Evolutionary conservation across 768 basidiomycete genomes (phyloP), one percentile per base, ranked within the genome.

Genomic region (Phaeotremella fagi): DNA sequence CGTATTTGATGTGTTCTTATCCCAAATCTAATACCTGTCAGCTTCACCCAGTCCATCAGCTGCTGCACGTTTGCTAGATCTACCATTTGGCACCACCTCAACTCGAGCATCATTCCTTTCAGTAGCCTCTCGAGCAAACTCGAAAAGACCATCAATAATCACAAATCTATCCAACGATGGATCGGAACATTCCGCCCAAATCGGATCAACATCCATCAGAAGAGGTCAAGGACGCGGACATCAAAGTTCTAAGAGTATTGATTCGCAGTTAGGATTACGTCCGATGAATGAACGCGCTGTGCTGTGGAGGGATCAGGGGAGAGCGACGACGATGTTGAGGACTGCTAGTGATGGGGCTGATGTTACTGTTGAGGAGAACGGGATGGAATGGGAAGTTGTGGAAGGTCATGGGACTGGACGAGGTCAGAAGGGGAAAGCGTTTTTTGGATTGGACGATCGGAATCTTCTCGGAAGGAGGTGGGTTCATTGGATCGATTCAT

Each of bases 281-380:
- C 44, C 45, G 0, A 22, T 49, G 0, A 41, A 57, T 1, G 66
- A 68, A 15, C 49, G 61, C 15, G 61, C 61, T 1, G 3, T 57
- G 25, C 59, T 52, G 11, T 69, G 64, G 67, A 36, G 57, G 18
- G 50, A 59, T 22, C 41, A 46, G 5, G 60, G 58, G 2, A 29
- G 58, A n/a, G 52, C 46, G 3, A 56, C 61, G 1, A 52, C 55
- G 12, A 63, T 66, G 60, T 43, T 60, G 0, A 35, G 68, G n/a
- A 64, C 68, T 4, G 48, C 54, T 14, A 70, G 68, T 54, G 68
- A 70, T 49, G 68, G 64, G 26, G 68, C 68, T 22, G 68, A 70
- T 50, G 68, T 70, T 7, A 35, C 47, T 4, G 29, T 70, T 2
- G 61, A 61, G 41, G 64, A 70, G 27, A 55, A 48, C 9, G 68